These are phyloP conservation scores for Phlyctochytrium bullatum DNA, from an alignment of 192 early-diverging fungal species.

Conservation along the genomic window DNA sequence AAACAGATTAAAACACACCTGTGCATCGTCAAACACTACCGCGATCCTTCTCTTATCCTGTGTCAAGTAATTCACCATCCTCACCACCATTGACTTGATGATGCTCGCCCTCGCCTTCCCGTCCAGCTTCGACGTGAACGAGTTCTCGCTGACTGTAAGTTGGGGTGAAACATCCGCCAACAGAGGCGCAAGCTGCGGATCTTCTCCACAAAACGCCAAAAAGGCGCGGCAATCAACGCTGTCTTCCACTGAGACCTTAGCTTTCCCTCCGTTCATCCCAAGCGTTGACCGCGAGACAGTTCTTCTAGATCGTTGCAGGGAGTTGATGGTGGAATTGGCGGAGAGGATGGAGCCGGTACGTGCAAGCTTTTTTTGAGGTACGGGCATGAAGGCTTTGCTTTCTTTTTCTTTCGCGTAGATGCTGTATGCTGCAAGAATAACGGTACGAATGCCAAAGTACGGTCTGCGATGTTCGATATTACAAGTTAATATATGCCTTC, in stretches of 20 bases:
- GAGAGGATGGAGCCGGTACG: background rate
- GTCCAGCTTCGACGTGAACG: background rate
- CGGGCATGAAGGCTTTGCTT: no score
- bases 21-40: background rate
- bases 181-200: background rate
- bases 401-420: background rate
- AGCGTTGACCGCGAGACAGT: background rate
- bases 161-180: background rate
- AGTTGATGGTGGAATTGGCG: background rate
- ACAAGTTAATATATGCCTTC: background rate
- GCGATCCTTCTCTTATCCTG: background rate
- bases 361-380: background rate
- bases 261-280: background rate
- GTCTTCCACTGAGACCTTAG: background rate
- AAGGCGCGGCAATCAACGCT: background rate
- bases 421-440: slow-evolving; percentile 1
- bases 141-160: background rate
- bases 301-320: background rate
- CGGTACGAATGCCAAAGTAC: background rate
- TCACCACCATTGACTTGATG: background rate
- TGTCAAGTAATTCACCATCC: background rate
- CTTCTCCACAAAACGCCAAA: background rate
- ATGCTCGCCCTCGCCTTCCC: background rate
- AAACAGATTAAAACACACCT: no score
- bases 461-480: no score